These are phyloP conservation scores for Crepidotus variabilis DNA, from an alignment of 768 basidiomycete species.

Conservation along the genomic window DNA sequence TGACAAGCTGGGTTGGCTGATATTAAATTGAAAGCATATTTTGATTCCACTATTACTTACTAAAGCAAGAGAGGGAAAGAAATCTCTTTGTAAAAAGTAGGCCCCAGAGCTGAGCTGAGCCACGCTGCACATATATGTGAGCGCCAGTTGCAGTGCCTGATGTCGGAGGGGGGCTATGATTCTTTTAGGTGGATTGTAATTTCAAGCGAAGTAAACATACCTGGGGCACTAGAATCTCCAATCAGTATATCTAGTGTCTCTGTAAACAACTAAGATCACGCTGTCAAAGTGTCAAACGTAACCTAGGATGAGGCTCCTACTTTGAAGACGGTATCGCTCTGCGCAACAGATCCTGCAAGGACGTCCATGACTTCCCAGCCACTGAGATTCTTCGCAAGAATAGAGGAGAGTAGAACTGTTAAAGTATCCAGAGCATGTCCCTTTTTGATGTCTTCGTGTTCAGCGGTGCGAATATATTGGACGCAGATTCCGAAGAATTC, in stretches of 20 bases:
- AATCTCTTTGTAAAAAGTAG: constrained; percentile 60
- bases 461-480: constrained; percentile 28
- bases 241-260: constrained; percentile 43
- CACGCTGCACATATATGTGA: constrained; percentile 56
- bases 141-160: constrained; percentile 49
- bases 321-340: constrained; percentile 58
- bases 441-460: constrained; percentile 32
- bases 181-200: neutral
- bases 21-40: neutral
- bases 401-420: constrained; percentile 38
- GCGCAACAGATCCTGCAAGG: constrained; percentile 54
- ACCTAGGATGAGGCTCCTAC: constrained; percentile 20
- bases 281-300: neutral
- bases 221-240: constrained; percentile 39
- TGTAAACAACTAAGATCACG: constrained; percentile 41
- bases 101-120: constrained; percentile 68
- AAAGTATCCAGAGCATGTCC: constrained; percentile 51
- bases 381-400: constrained; percentile 54
- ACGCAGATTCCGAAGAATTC: constrained; percentile 46
- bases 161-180: constrained; percentile 45
- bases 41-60: constrained; percentile 30
- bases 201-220: constrained; percentile 23
- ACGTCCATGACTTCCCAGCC: constrained; percentile 76
- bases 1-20: constrained; percentile 42
- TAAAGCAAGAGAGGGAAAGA: constrained; percentile 50